Evolutionary conservation across 352 stramenopile genomes (phyloP), one percentile per base, ranked within the genome.

Genomic region (Peronospora belbahrii): DNA sequence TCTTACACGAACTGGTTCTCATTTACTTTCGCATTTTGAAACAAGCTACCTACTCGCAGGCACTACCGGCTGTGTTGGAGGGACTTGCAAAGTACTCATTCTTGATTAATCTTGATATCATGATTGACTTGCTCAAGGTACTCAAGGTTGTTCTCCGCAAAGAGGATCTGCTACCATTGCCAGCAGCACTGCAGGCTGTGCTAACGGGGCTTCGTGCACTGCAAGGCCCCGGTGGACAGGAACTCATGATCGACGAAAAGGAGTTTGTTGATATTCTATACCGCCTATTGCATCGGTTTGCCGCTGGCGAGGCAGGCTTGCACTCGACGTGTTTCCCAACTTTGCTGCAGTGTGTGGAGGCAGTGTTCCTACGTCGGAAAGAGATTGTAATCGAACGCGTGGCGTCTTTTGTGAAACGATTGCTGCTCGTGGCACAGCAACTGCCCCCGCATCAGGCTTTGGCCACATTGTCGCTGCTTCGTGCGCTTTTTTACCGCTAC

Each of bases 11-110:
- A 52, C 70, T 98, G 6, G 94, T 95, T 48, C 69, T 98, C 5
- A 95, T 96, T 25, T 98, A 98, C 70, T 98, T 98, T 67, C 88
- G 93, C 15, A 95, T 98, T 44, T 69, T 98, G 22, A 98, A 98
- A 60, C 79, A 90, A 47, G 71, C 80, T 13, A 88, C 85, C 17
- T 83, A 86, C 54, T 92, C 85, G 25, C 70, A 80, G n/a, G 69
- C 96, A 13, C 53, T 98, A 42, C 91, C 92, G 0, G 83, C 85
- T 1, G 90, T 96, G 41, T 75, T 98, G 14, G 78, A 89, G 49
- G 95, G 95, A 2, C 73, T 98, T 32, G 79, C 87, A 31, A 97
- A 97, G 56, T 97, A 96, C 74, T 92, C 90, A 11, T 96, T 98
- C 74, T 51, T 98, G 7, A 98, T 98, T 49, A 97, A 98, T 59